Percentiles rank a stretch among this genome's conserved stretches.
Conservation (phyloP, 441 rosid species). For the Croton setiger region DNA sequence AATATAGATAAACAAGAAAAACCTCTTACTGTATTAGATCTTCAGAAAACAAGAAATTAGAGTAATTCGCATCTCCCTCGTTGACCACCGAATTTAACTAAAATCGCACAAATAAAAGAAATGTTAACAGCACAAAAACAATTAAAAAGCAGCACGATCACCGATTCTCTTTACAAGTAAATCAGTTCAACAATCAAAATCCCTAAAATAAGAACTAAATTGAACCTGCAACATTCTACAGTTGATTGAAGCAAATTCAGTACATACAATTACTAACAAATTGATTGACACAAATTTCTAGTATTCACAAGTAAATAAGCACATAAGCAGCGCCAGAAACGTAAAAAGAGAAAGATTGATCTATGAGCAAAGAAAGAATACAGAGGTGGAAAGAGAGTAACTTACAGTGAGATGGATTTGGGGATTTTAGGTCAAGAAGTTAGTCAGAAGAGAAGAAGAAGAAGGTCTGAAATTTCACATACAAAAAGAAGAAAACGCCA, state of each 20-base stretch:
- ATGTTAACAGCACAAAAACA: neutral
- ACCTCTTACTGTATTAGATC: constrained; percentile 10
- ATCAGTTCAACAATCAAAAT: neutral
- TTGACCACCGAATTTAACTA: constrained; percentile 1
- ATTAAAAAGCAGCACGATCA: neutral
- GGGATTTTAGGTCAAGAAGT: constrained; percentile 10
- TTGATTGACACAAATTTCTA: neutral
- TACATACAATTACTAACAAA: neutral
- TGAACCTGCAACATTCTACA: neutral
- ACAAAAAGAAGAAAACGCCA: neutral
- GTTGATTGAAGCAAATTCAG: neutral
- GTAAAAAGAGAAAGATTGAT: neutral
- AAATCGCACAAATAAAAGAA: neutral
- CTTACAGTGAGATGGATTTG: constrained; percentile 16
- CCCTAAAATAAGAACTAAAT: neutral
- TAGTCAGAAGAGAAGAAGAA: neutral
- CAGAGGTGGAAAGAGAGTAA: neutral
- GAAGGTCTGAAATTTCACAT: neutral
- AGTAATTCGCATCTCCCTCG: neutral
- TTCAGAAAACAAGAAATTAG: too few relatives aligned
- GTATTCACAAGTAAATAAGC: neutral
- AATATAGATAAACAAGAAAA: neutral
- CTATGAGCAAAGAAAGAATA: neutral
- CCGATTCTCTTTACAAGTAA: neutral
- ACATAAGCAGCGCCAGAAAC: neutral